Evolutionary conservation across 352 stramenopile genomes (phyloP), one percentile per base, ranked within the genome.

Genomic region (Phytophthora podocarpi): DNA sequence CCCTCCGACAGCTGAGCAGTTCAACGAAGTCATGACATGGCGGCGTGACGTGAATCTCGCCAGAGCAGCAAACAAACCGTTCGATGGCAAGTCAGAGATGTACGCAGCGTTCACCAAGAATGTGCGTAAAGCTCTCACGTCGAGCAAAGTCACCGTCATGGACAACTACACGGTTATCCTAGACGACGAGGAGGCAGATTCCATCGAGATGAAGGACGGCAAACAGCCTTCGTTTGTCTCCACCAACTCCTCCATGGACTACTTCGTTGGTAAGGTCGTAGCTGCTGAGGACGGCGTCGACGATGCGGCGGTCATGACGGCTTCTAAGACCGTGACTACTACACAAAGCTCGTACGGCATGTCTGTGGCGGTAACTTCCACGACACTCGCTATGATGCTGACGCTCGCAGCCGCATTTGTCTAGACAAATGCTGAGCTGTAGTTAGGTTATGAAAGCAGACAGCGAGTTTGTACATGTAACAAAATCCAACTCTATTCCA

Each of bases 11-110:
- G 46, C 64, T 0, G 55, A 53, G 5, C 50, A 87, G 46, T 85
- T 88, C 31, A 31, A 75, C 30, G 60, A 79, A 23, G 62, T 87
- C 24, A 78, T 91, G 69, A 51, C 63, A 1, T 91, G 82, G 82
- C 75, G 82, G 12, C 68, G 75, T 4, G 51, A 76, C 28, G 75
- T 80, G 18, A 72, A 89, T 59, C 58, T 87, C 18, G 82, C 82
- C 18, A 71, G 79, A 51, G 60, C 72, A 10, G 70, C 64, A 3
- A 59, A 69, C 2, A 57, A 76, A 67, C 77, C 79, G 15, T 87
- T 76, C 57, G 82, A 88, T 43, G 61, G 54, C 49, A 63, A 66
- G 52, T 88, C 82, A 15, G 48, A 65, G 9, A 79, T 75, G 12
- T 87, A 80, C 48, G 63, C 63, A 0, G 56, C 55, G 28, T 91